Percentiles rank a stretch among this genome's conserved stretches.
Conservation (phyloP, 2,329 filamentous ascomycete species). For the Colletotrichum navitas region DNA sequence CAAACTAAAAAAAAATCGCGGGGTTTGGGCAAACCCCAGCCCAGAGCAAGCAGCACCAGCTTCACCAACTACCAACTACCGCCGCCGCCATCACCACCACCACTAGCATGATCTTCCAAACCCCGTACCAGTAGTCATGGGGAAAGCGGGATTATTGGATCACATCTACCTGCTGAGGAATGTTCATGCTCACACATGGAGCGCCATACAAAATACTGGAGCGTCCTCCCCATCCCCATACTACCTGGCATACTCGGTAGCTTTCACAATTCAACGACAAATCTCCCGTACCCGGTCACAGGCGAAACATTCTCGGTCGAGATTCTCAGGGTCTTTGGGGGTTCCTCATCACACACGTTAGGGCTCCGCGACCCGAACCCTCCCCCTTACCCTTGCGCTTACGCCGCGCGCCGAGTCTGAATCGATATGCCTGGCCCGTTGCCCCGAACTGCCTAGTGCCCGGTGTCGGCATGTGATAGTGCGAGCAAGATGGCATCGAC, state of each 20-base stretch:
- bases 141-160: slow-evolving; percentile 10
- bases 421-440: slow-evolving; percentile 2
- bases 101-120: not conserved
- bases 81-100: too few species aligned
- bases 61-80: not conserved
- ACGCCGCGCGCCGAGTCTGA: slow-evolving; percentile 17
- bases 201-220: not conserved
- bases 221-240: not conserved
- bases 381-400: not conserved
- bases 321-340: slow-evolving; percentile 31
- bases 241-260: too few species aligned
- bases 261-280: not conserved
- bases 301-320: not conserved
- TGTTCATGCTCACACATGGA: not conserved
- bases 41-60: slow-evolving; percentile 1
- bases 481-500: not conserved
- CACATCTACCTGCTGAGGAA: not conserved
- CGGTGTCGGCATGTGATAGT: slow-evolving; percentile 26
- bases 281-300: not conserved
- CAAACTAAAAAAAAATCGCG: slow-evolving; percentile 37
- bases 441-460: slow-evolving; percentile 27
- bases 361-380: slow-evolving; percentile 37
- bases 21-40: slow-evolving; percentile 24
- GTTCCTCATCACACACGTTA: slow-evolving; percentile 25
- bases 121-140: not conserved